A percentile compares a stretch with the other conserved stretches of the same genome.
Evolutionary conservation across 176 grass and related monocot species (phyloP).

Genomic region (Aegilops speltoides): DNA sequence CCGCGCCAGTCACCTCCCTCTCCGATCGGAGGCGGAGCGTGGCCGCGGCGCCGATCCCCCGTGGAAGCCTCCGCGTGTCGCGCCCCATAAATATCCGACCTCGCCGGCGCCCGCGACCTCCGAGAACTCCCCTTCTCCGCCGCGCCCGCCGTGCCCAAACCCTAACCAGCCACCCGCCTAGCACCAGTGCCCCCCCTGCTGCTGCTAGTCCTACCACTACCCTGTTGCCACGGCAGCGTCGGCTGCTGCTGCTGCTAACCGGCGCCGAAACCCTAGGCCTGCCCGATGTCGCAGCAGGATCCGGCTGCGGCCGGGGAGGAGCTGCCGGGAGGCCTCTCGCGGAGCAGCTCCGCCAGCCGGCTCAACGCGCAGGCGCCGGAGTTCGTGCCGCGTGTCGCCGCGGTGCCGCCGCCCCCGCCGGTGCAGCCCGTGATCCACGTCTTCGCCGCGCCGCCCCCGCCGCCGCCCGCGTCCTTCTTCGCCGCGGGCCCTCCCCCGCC

Average conservation of each 20-base stretch:
- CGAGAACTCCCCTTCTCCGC: constrained; percentile 19
- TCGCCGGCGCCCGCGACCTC: constrained; percentile 39
- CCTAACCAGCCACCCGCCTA: not conserved
- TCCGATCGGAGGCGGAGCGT: constrained; percentile 44
- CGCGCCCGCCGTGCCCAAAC: not conserved
- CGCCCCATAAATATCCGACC: constrained; percentile 21
- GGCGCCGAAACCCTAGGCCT: constrained; percentile 43
- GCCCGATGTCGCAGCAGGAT: constrained; percentile 62
- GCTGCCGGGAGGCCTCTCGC: constrained; percentile 35
- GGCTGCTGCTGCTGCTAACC: not conserved
- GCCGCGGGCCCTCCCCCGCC: constrained; percentile 40
- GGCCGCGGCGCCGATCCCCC: constrained; percentile 43
- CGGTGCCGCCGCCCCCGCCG: constrained; percentile 1
- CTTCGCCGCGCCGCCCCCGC: constrained; percentile 40
- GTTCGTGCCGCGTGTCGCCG: constrained; percentile 73
- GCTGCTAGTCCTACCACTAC: not conserved
- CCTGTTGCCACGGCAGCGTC: not conserved
- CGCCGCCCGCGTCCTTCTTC: constrained; percentile 50
- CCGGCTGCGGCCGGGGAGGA: constrained; percentile 27
- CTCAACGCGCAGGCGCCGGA: constrained; percentile 89
- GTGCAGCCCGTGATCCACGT: constrained; percentile 47
- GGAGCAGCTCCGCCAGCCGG: constrained; percentile 60
- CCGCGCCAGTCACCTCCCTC: not conserved
- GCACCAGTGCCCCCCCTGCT: not conserved
- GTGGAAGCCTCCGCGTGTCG: not conserved